Percentiles rank a stretch among this genome's conserved stretches.
These are phyloP conservation scores for Fusarium sp. DNA, from an alignment of 2,329 filamentous ascomycete genomes.

Conservation along the genomic window DNA sequence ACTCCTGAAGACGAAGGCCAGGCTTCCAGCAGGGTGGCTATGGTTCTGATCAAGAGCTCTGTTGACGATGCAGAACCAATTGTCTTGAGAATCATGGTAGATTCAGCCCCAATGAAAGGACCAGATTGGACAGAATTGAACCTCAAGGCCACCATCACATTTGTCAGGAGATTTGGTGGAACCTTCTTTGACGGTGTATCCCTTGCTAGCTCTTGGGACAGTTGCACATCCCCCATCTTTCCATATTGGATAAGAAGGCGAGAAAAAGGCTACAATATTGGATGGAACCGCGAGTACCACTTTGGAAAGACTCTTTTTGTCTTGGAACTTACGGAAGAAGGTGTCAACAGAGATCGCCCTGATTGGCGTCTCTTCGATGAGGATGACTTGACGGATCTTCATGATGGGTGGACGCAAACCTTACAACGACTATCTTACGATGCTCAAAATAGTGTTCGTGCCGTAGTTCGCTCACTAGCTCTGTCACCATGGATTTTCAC, in stretches of 20 bases:
- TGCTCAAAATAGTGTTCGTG: rapidly evolving
- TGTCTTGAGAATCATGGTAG: background rate
- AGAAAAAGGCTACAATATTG: rapidly evolving
- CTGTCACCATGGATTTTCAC: background rate
- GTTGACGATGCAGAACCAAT: rapidly evolving
- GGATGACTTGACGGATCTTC: rapidly evolving
- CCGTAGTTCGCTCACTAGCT: background rate
- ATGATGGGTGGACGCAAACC: rapidly evolving
- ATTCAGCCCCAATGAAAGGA: no score
- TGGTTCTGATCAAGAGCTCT: background rate
- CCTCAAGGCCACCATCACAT: background rate
- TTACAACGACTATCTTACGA: background rate
- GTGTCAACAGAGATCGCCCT: rapidly evolving
- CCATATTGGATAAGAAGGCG: background rate
- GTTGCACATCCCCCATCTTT: rapidly evolving
- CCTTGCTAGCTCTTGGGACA: background rate
- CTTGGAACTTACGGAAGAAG: rapidly evolving
- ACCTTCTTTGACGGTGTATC: rapidly evolving
- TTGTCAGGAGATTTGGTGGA: rapidly evolving
- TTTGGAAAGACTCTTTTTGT: background rate
- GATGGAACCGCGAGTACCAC: rapidly evolving
- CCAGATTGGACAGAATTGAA: no score
- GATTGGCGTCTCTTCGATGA: background rate
- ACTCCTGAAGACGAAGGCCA: rapidly evolving
- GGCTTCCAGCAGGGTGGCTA: rapidly evolving